phyloP scores from a whole-genome alignment of 75 land plant genomes.

The Selaginella moellendorffii region DNA sequence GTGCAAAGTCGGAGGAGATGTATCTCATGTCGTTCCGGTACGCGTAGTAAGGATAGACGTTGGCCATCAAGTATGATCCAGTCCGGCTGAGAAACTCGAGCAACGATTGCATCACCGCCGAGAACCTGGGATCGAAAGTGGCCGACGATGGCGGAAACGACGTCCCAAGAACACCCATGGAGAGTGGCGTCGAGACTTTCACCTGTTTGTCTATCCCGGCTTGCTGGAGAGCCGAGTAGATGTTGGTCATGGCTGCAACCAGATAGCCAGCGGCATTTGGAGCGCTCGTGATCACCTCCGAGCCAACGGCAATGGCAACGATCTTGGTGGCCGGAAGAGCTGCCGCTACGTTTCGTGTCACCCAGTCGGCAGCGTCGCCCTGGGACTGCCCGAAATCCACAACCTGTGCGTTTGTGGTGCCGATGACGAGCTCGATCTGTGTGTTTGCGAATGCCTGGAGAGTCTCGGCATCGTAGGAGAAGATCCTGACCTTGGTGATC shows the following conservation, averaged over 20 bases:
- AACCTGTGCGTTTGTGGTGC: slow-evolving; percentile 50
- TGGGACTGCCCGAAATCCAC: slow-evolving; percentile 48
- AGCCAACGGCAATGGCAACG: slow-evolving; percentile 57
- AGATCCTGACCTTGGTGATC: slow-evolving; percentile 10
- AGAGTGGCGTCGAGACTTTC: slow-evolving; percentile 22
- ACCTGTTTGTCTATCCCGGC: slow-evolving; percentile 15
- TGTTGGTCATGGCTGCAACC: slow-evolving; percentile 32
- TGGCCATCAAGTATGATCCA: slow-evolving; percentile 16
- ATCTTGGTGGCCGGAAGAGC: slow-evolving; percentile 49
- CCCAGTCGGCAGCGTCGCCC: slow-evolving; percentile 52
- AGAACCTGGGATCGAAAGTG: slow-evolving; percentile 9
- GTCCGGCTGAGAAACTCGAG: slow-evolving; percentile 8
- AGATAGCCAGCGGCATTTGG: slow-evolving; percentile 1
- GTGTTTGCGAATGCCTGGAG: slow-evolving; percentile 70
- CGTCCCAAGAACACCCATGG: slow-evolving; percentile 14
- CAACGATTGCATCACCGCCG: slow-evolving; percentile 17
- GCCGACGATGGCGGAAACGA: slow-evolving; percentile 36
- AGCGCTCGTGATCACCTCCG: slow-evolving; percentile 29
- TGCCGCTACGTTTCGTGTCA: slow-evolving; percentile 46
- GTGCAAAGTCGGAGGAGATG: slow-evolving; percentile 19
- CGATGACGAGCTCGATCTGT: slow-evolving; percentile 47
- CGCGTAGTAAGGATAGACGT: slow-evolving; percentile 29
- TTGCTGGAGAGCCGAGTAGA: slow-evolving; percentile 26
- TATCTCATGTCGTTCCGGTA: slow-evolving; percentile 9
- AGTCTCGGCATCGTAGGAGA: slow-evolving; percentile 14